These are phyloP conservation scores for Fraxinus cuspidata DNA, from an alignment of 257 asterid species.

Conservation along the genomic window DNA sequence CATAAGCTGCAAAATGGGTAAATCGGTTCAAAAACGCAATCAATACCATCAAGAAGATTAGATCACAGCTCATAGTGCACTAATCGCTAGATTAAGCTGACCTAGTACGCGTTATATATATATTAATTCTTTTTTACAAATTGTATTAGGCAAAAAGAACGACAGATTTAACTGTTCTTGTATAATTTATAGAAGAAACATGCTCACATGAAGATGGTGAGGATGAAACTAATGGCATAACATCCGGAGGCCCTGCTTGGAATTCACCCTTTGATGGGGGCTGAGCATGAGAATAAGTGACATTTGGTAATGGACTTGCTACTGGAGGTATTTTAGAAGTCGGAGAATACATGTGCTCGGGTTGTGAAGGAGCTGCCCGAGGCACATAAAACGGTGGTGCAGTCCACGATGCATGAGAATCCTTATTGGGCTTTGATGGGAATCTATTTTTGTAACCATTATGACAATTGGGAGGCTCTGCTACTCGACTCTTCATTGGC, in stretches of 20 bases:
- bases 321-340: conserved; percentile 44
- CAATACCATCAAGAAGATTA: background rate
- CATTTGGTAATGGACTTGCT: conserved; percentile 56
- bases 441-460: conserved; percentile 43
- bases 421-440: conserved; percentile 52
- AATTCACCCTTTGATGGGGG: conserved; percentile 54
- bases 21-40: background rate
- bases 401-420: conserved; percentile 46
- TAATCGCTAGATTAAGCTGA: too few species aligned
- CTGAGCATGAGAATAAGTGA: conserved; percentile 45
- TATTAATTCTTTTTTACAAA: background rate
- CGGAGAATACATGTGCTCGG: conserved; percentile 32
- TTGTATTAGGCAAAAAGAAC: too few species aligned
- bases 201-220: conserved; percentile 74
- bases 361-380: conserved; percentile 48
- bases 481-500: conserved; percentile 35
- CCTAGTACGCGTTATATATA: too few species aligned
- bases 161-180: background rate
- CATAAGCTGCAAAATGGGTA: conserved; percentile 55
- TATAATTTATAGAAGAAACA: conserved; percentile 16
- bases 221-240: conserved; percentile 51
- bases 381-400: conserved; percentile 59
- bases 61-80: background rate
- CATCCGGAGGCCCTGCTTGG: conserved; percentile 50
- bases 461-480: conserved; percentile 62